Evolutionary conservation across 2,329 filamentous ascomycete species (phyloP).

Genomic region (Fusarium illudens): DNA sequence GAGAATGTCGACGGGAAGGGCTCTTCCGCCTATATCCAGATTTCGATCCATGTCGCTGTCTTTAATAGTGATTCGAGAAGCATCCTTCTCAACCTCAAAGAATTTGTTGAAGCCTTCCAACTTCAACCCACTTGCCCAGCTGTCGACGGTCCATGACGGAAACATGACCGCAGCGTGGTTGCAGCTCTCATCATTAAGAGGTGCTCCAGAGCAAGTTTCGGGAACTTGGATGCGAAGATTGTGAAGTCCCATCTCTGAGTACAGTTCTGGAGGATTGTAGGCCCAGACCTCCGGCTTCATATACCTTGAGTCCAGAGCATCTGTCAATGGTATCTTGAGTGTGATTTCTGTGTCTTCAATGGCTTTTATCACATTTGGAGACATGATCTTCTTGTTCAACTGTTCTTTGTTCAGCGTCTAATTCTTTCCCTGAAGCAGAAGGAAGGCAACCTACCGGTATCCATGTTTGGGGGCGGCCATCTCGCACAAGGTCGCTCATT

Average conservation of each 20-base stretch:
- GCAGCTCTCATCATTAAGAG: background rate
- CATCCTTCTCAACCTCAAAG: slow-evolving; percentile 21
- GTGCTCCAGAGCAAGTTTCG: slow-evolving; percentile 15
- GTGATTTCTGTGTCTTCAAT: slow-evolving; percentile 27
- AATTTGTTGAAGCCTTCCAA: slow-evolving; percentile 35
- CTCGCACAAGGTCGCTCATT: slow-evolving; percentile 22
- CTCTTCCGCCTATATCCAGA: slow-evolving; percentile 10
- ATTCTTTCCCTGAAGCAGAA: accelerated
- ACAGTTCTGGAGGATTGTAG: slow-evolving; percentile 15
- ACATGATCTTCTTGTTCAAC: slow-evolving; percentile 15
- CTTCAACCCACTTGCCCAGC: slow-evolving; percentile 22
- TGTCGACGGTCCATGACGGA: slow-evolving; percentile 33
- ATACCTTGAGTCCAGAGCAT: slow-evolving; percentile 21
- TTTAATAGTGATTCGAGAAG: slow-evolving; percentile 32
- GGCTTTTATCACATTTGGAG: slow-evolving; percentile 21
- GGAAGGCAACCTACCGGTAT: slow-evolving; percentile 6
- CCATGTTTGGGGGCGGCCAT: slow-evolving; percentile 28
- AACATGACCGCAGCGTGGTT: slow-evolving; percentile 31
- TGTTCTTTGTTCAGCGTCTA: background rate
- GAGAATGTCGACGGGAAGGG: slow-evolving; percentile 26
- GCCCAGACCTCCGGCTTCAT: slow-evolving; percentile 13
- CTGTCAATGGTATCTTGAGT: slow-evolving; percentile 29
- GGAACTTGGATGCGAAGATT: slow-evolving; percentile 17
- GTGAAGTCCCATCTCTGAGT: slow-evolving; percentile 27
- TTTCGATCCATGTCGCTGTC: slow-evolving; percentile 19